Conservation (phyloP, 805 yeast species). For the Kodamaea neixiangensis region DNA sequence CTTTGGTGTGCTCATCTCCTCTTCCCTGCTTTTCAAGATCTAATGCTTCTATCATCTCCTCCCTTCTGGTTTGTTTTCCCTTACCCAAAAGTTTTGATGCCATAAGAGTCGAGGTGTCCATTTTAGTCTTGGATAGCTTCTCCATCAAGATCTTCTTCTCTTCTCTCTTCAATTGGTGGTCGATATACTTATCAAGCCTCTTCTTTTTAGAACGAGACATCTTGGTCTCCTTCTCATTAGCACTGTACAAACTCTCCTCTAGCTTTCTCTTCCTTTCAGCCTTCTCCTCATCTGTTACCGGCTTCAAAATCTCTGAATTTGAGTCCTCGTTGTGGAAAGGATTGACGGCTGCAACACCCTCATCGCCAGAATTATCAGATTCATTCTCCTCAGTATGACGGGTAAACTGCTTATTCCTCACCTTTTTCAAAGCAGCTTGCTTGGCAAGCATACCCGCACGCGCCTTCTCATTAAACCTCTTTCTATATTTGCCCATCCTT, state of each 20-base stretch:
- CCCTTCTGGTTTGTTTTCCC: conserved; percentile 66
- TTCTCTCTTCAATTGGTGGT: conserved; percentile 84
- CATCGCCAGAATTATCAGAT: not conserved
- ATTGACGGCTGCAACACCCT: conserved; percentile 3
- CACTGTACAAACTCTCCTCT: conserved; percentile 55
- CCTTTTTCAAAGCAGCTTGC: conserved; percentile 65
- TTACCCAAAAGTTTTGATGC: conserved; percentile 80
- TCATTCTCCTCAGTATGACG: conserved; percentile 41
- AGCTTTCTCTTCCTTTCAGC: conserved; percentile 64
- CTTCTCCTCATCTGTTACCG: conserved; percentile 65
- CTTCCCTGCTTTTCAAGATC: conserved; percentile 72
- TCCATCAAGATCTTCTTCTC: conserved; percentile 78
- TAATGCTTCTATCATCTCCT: conserved; percentile 73
- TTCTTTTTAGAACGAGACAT: conserved; percentile 69
- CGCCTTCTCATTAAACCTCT: conserved; percentile 82
- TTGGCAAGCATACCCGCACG: conserved; percentile 81
- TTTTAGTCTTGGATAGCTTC: conserved; percentile 64
- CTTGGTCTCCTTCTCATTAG: conserved; percentile 61
- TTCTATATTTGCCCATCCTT: conserved; percentile 77
- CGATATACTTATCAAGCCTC: conserved; percentile 88
- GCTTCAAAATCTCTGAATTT: conserved; percentile 62
- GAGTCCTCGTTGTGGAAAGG: conserved; percentile 37
- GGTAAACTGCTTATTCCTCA: conserved; percentile 68
- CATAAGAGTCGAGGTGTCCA: conserved; percentile 69
- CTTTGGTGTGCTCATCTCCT: conserved; percentile 59